Evolutionary conservation across 2,329 filamentous ascomycete genomes (phyloP).

Genomic region (Cladosporium phlei): DNA sequence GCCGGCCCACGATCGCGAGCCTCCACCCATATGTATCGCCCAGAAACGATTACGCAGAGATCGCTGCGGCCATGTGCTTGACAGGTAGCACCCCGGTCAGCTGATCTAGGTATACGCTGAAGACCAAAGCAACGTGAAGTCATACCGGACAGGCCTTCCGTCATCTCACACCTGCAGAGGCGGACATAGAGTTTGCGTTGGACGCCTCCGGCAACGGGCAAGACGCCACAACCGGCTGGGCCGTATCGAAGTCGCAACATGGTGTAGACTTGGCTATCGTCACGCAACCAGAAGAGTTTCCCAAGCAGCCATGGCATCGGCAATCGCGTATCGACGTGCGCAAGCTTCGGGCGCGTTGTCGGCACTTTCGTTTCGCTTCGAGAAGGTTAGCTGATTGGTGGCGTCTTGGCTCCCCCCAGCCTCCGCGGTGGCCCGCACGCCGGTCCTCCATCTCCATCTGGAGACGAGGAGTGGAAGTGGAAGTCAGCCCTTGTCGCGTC

Average conservation of each 20-base stretch:
- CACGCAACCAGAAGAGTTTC: background rate
- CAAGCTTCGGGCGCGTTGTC: conserved; percentile 1
- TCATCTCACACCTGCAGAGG: conserved; percentile 6
- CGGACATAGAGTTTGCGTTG: no score
- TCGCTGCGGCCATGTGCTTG: no score
- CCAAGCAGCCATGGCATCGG: no score
- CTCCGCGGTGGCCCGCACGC: conserved; percentile 3
- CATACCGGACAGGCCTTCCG: background rate
- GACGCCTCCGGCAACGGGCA: no score
- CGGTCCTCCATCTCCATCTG: conserved; percentile 5
- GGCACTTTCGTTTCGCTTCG: conserved; percentile 12
- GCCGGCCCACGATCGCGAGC: background rate
- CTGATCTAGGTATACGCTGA: background rate
- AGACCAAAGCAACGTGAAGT: background rate
- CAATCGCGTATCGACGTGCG: background rate
- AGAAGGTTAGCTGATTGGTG: conserved; percentile 1
- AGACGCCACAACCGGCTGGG: conserved; percentile 9
- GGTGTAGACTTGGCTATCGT: conserved; percentile 8
- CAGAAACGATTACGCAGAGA: no score
- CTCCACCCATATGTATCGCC: background rate
- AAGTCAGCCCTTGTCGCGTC: no score
- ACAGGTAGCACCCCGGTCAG: no score
- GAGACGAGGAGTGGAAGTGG: background rate
- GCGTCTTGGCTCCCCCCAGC: conserved; percentile 5
- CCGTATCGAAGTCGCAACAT: background rate